phyloP scores from a whole-genome alignment of 2,329 filamentous ascomycete species.

The Pyrenophora graminea region DNA sequence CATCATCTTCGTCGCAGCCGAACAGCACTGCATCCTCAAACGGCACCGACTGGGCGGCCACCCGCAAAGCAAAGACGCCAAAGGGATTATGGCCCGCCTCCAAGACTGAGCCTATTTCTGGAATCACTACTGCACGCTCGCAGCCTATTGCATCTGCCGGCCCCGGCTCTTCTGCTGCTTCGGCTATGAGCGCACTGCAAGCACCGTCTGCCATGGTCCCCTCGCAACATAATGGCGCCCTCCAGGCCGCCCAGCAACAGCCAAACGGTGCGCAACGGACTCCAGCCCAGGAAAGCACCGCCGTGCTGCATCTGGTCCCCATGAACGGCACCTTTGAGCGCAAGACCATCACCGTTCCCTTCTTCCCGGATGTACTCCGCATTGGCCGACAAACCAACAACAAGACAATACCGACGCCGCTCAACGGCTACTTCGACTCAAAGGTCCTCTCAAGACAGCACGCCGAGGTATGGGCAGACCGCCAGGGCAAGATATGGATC shows the following conservation, averaged over 20 bases:
- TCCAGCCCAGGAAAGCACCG: constrained; percentile 63
- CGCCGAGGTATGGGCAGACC: constrained; percentile 90
- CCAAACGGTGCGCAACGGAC: constrained; percentile 60
- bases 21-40: constrained; percentile 60
- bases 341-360: constrained; percentile 93
- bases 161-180: constrained; percentile 62
- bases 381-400: constrained; percentile 97
- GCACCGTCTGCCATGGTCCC: constrained; percentile 66
- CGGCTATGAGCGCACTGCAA: constrained; percentile 66
- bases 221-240: constrained; percentile 70
- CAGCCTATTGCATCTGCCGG: constrained; percentile 64
- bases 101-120: constrained; percentile 68
- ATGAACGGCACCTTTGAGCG: constrained; percentile 96
- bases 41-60: constrained; percentile 48
- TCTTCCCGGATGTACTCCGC: constrained; percentile 87
- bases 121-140: constrained; percentile 64
- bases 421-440: constrained; percentile 96
- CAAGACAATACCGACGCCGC: constrained; percentile 86
- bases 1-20: constrained; percentile 62
- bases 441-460: constrained; percentile 96
- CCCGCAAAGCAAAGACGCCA: constrained; percentile 54
- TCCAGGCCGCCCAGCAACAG: constrained; percentile 53
- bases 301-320: constrained; percentile 82
- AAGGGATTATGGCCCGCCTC: constrained; percentile 66
- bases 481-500: constrained; percentile 88